Evolutionary conservation across 805 yeast genomes (phyloP).

Genomic region (Hanseniaspora guilliermondii): DNA sequence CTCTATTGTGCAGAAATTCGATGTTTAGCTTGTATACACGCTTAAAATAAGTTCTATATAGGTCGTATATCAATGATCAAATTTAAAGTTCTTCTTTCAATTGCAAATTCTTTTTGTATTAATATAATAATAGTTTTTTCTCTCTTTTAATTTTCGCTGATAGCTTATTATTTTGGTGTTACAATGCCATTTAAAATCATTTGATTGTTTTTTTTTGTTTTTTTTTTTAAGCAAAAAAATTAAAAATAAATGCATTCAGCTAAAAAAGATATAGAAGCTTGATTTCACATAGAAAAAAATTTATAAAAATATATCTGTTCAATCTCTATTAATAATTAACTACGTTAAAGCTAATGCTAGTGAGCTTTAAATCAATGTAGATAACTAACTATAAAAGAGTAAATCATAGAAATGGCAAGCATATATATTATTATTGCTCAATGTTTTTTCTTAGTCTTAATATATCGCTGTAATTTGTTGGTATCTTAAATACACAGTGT

Average conservation of each 20-base stretch:
- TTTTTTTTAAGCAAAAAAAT: neutral
- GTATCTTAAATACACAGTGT: conserved; percentile 47
- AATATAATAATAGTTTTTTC: too few relatives aligned
- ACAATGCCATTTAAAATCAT: neutral
- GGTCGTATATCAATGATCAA: too few relatives aligned
- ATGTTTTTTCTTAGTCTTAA: conserved; percentile 4
- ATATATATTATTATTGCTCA: neutral
- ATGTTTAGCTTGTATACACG: too few relatives aligned
- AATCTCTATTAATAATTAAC: too few relatives aligned
- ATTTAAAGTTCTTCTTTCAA: too few relatives aligned
- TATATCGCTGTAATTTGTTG: conserved; percentile 31
- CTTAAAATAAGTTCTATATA: too few relatives aligned
- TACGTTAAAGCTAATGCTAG: neutral
- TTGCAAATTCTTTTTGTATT: too few relatives aligned
- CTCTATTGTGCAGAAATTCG: too few relatives aligned
- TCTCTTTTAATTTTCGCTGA: too few relatives aligned
- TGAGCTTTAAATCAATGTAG: neutral
- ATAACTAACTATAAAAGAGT: neutral
- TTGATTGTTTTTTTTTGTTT: neutral
- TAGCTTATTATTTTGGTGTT: neutral
- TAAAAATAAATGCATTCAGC: neutral
- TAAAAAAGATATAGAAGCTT: too few relatives aligned
- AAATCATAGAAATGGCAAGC: neutral
- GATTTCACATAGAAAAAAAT: neutral
- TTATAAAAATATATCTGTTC: neutral